Base-by-base conservation (phyloP, 164 flowering plant species). In the Amborella trichopoda region DNA sequence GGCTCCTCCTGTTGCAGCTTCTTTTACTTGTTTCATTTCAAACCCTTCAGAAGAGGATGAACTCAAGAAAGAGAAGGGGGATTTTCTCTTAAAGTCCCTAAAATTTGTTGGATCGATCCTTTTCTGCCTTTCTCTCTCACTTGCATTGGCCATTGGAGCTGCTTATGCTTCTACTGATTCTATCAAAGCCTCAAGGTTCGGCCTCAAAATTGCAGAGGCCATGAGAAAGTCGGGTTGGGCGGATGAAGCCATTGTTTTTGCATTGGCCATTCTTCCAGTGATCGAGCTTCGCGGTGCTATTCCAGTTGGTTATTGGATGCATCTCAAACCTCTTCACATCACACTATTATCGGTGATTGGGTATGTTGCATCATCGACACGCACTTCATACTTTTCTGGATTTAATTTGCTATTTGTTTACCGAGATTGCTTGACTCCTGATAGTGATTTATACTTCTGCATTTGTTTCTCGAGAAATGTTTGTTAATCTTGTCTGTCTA, bases 231-330 rank as follows among this genome's bases (percentile, higher is more conserved):
- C 44, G 11, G 99, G 99, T 2, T 87, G 87, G 90, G 76, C 93
- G 11, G 93, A 81, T 51, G 87, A 75, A 61, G 93, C 83, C 30
- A 71, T 91, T 28, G 96, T 91, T 2, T 77, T 91, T 54, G 82
- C 93, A 13, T 73, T 91, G 13, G 96, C 99, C 25, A 81, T 86
- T 1, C 85, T 91, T 56, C 99, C 99, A 0, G 75, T 91, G 26
- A 60, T 91, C 38, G 99, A 91, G 80, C 95, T 91, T 49, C 96
- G 99, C 46, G 99, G 96, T 25, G 95, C 99, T 12, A 87, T 91
- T 67, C 99, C 95, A 19, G 99, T 87, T 52, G 99, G 99, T n/a
- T 91, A 91, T 63, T 91, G 99, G 99, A 61, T 91, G 90, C 85
- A 78, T 25, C 83, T 91, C 46, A 69, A 74, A 20, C 99, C 99